Conservation (phyloP, 2,329 filamentous ascomycete species). For the Stagonosporopsis rhizophila region DNA sequence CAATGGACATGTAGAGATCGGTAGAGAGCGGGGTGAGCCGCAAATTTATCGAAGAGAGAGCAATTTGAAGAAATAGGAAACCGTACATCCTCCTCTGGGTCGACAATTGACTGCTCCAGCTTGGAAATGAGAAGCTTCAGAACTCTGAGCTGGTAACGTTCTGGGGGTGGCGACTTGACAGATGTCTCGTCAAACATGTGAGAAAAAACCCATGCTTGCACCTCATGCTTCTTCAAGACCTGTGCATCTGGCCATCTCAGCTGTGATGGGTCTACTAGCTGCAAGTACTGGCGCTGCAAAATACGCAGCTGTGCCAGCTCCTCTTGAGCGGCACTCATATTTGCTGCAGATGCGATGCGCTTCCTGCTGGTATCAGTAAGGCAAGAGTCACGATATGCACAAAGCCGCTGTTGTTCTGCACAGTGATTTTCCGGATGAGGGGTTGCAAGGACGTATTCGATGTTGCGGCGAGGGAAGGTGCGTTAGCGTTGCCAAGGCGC, state of each 20-base stretch:
- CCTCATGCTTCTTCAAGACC: constrained; percentile 64
- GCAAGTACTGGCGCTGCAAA: constrained; percentile 79
- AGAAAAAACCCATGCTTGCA: constrained; percentile 72
- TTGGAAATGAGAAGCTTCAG: constrained; percentile 74
- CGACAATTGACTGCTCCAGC: constrained; percentile 76
- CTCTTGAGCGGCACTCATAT: constrained; percentile 26
- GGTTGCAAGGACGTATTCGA: not conserved
- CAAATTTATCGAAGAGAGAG: not conserved
- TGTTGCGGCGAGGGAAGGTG: constrained; percentile 7
- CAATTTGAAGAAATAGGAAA: constrained; percentile 32
- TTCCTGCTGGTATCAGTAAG: not conserved
- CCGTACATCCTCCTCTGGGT: constrained; percentile 89
- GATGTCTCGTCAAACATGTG: constrained; percentile 69
- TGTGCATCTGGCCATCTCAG: constrained; percentile 69
- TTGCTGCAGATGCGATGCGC: not conserved
- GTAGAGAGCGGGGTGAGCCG: not conserved
- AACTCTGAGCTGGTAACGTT: constrained; percentile 72
- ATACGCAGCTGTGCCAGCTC: constrained; percentile 31
- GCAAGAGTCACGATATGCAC: not conserved
- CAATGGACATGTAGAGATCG: not conserved
- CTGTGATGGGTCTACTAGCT: constrained; percentile 68
- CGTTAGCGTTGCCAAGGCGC: constrained; percentile 13
- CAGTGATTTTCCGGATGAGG: constrained; percentile 5
- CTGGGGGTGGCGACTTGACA: constrained; percentile 66
- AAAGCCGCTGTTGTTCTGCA: not conserved